These are phyloP conservation scores for Fusarium nelsonii DNA, from an alignment of 2,329 filamentous ascomycete species.

Conservation along the genomic window DNA sequence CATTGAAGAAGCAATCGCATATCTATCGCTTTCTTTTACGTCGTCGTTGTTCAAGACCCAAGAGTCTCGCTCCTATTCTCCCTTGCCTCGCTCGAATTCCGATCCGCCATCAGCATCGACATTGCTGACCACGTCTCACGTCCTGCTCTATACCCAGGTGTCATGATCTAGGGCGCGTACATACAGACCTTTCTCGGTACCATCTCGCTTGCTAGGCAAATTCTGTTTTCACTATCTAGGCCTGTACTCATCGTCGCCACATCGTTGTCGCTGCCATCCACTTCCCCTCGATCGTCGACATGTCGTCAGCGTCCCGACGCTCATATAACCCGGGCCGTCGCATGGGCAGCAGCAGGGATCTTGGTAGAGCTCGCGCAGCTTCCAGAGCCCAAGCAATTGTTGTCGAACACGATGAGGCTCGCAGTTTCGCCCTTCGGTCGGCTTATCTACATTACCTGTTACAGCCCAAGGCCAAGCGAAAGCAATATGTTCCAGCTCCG, in stretches of 20 bases:
- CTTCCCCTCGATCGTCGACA: conserved; percentile 47
- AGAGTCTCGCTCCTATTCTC: conserved; percentile 35
- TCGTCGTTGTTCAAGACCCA: conserved; percentile 13
- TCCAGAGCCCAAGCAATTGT: conserved; percentile 62
- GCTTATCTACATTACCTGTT: conserved; percentile 94
- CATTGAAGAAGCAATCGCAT: conserved; percentile 26
- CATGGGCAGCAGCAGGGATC: conserved; percentile 58
- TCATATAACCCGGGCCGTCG: conserved; percentile 62
- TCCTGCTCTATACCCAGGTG: conserved; percentile 35
- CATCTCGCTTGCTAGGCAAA: conserved; percentile 49
- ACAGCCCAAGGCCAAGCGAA: conserved; percentile 88
- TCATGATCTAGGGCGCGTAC: conserved; percentile 50
- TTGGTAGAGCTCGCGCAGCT: conserved; percentile 56
- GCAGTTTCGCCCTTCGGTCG: conserved; percentile 88
- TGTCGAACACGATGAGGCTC: conserved; percentile 82
- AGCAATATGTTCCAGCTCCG: conserved; percentile 81
- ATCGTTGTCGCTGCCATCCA: conserved; percentile 27
- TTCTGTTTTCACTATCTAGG: conserved; percentile 21
- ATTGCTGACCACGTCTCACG: conserved; percentile 28
- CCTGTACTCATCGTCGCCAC: conserved; percentile 17
- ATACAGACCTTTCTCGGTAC: conserved; percentile 47
- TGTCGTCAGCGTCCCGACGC: conserved; percentile 66
- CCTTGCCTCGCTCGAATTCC: conserved; percentile 33
- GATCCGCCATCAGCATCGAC: conserved; percentile 35
- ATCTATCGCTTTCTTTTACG: conserved; percentile 26